phyloP scores from a whole-genome alignment of 345 rosid genomes.

The Salix viminalis region DNA sequence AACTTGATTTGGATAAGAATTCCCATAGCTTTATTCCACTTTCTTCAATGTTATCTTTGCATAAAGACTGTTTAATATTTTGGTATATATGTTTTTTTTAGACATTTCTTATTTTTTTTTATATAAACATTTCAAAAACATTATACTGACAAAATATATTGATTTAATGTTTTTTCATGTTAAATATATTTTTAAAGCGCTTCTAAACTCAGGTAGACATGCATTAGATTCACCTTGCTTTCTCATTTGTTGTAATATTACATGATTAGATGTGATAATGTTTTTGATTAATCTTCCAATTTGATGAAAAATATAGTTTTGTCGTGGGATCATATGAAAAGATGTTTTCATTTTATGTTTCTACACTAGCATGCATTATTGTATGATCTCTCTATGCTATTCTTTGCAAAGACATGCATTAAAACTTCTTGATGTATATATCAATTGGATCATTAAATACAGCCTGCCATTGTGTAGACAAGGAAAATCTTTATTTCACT shows the following conservation, averaged over 20 bases:
- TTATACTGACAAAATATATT: no score
- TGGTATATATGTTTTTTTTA: no score
- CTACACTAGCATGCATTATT: background rate
- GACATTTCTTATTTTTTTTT: no score
- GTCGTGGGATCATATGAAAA: background rate
- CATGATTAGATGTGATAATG: background rate
- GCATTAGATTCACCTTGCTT: background rate
- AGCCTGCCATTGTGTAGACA: background rate
- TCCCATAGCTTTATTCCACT: no score
- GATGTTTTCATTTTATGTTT: background rate
- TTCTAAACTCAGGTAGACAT: no score
- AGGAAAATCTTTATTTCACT: background rate
- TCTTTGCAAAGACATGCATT: background rate
- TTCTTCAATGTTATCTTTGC: no score
- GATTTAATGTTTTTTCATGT: no score
- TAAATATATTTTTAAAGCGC: no score
- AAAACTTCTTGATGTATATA: background rate
- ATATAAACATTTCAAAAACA: no score
- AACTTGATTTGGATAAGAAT: no score
- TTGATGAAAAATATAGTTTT: background rate
- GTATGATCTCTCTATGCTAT: no score
- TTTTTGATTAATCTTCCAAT: background rate
- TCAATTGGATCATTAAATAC: background rate
- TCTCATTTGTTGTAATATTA: background rate
- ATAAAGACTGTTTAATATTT: no score